Conservation (phyloP, 805 yeast species). For the Ogataea ganodermae region DNA sequence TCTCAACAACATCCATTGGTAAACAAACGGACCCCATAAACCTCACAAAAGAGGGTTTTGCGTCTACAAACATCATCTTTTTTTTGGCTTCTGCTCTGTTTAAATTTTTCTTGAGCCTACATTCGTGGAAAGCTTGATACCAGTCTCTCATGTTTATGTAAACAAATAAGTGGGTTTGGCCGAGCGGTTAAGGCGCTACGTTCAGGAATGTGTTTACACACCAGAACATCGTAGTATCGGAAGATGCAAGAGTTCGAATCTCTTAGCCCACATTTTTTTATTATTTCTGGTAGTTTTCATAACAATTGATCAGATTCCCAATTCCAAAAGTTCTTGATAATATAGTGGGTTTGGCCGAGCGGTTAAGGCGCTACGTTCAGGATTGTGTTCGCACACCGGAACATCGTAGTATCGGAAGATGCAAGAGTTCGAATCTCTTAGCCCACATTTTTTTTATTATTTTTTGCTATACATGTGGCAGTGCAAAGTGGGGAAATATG, state of each 20-base stretch:
- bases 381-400: conserved; percentile 7
- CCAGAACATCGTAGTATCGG: conserved; percentile 27
- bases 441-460: conserved; percentile 25
- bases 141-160: too few relatives aligned
- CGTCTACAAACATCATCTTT: too few relatives aligned
- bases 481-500: not conserved
- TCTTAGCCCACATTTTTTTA: conserved; percentile 30
- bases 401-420: conserved; percentile 30
- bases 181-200: conserved; percentile 36
- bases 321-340: too few relatives aligned
- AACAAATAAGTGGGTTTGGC: conserved; percentile 35
- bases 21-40: too few relatives aligned
- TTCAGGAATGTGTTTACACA: conserved; percentile 20
- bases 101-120: too few relatives aligned
- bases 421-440: conserved; percentile 35
- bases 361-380: conserved; percentile 35
- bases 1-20: conserved; percentile 20
- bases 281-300: too few relatives aligned
- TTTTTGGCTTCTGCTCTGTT: too few relatives aligned
- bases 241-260: conserved; percentile 35
- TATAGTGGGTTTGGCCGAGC: conserved; percentile 34
- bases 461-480: too few relatives aligned
- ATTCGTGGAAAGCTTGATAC: too few relatives aligned
- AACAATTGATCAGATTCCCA: too few relatives aligned
- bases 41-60: too few relatives aligned